Base-by-base conservation (phyloP, 805 yeast genomes). In the Kuraishia floccosa region DNA sequence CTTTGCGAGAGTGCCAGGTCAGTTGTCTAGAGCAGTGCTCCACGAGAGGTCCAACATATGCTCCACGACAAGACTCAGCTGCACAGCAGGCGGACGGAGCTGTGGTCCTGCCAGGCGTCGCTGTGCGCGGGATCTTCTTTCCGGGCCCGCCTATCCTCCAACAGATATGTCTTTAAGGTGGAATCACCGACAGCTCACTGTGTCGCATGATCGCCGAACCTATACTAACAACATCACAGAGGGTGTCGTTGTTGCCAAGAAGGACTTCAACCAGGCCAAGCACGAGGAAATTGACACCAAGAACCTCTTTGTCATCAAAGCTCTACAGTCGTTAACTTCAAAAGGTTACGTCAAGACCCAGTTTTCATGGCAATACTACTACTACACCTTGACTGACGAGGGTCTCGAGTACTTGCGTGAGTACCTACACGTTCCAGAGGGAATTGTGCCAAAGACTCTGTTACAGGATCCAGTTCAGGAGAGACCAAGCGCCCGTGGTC, bases 311-410 rank as follows among this genome's bases (percentile, higher is more conserved):
- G 98, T 72, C 57, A 85, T 91, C 78, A 91, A 91, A 81, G 96
- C 99, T 60, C 79, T 91, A 68, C 99, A 91, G 75, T 89, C 97
- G 45, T 84, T 91, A 68, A 85, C 94, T 61, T 91, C 98, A 44
- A 85, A 81, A 70, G 99, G 99, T 66, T 91, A 60, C 80, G 97
- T 91, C 69, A 86, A 89, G 84, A 91, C 99, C 56, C 97, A 86
- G 73, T 91, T 89, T 81, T 89, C 97, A 60, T 91, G 99, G 99
- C 96, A 87, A 79, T 85, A 85, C 79, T 91, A 91, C 76, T 91
- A 91, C 94, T 91, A 91, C 93, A 85, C 98, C 76, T 82, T 91
- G 64, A 91, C 97, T 63, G 97, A 91, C 63, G 96, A 84, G 71
- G 99, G 99, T 80, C 89, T 91, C 49, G 95, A 86, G 63, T 91